Evolutionary conservation across 208 protist species (phyloP), one percentile per base, ranked within the genome.

Genomic region (Leishmania turanica): DNA sequence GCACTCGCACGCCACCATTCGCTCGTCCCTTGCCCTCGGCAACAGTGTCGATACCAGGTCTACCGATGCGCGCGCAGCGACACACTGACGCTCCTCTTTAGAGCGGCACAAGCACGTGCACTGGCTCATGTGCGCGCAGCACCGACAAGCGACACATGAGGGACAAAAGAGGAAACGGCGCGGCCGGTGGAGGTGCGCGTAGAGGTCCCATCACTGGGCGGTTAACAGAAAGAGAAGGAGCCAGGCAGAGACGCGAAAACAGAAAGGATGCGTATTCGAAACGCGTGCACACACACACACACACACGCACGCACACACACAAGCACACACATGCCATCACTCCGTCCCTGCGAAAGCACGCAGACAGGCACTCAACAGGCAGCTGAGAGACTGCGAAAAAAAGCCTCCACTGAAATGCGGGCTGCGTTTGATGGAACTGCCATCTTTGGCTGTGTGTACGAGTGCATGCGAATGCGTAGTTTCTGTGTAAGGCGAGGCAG

Each of bases 1-100:
- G 3, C 40, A 31, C 27, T 51, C 9, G 69, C 42, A 51, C 69
- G 27, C 24, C 69, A 73, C 40, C 9, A 68, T 76, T 77, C 3
- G 74, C 9, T 75, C 62, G 70, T 71, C 40, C 54, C 53, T 45
- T 72, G 11, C 27, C 37, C 80, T 73, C 27, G 42, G 74, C n/a
- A n/a, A 51, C 74, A 45, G 21, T 31, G 71, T 42, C n/a, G 13
- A 51, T 78, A 49, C 47, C 27, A 64, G 58, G 58, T 17, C 15
- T 68, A 7, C 31, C 13, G 15, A 40, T 62, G 56, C 56, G 24
- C 4, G 56, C 56, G 31, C 56, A 62, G 8, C 5, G 7, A 4
- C 62, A 40, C 31, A 68, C 31, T 42, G 13, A 68, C 54, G 54
- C 54, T 15, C 54, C 17, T 58, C 21, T 58, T 58, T 58, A 27